Base-by-base conservation (phyloP, 805 yeast genomes). In the Yarrowia yakushimensis region DNA sequence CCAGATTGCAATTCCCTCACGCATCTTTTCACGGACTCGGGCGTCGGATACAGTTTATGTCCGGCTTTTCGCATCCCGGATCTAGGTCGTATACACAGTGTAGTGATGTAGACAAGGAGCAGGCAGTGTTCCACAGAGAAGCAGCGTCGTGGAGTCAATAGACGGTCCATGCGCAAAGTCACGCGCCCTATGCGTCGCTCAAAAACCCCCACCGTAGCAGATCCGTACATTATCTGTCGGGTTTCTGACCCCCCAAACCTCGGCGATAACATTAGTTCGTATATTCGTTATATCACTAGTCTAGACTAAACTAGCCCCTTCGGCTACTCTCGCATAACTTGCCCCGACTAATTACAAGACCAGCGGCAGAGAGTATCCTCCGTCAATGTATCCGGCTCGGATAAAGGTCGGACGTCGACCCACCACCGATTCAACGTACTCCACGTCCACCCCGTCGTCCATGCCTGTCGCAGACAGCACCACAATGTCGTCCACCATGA, bases 341-440 rank as follows among this genome's bases (percentile, higher is more conserved):
- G 37, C 55, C 55, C 39, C 55, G 55, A 31, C 57, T 50, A 55
- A 28, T 23, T 30, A 27, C 52, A 45, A 45, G 36, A 55, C 28
- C 48, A 55, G 39, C 37, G 61, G 61, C 20, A 55, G 27, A n/a
- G 61, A 55, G 28, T 28, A 55, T 7, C 61, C 61, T 18, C 48
- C 46, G 11, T 55, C 48, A 6, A 39, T 39, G 22, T 55, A 55
- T 1, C 61, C 61, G 11, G 48, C 46, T 3, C 61, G 46, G 36
- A 55, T n/a, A 18, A 39, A 55, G 11, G 36, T 55, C 28, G 61
- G 61, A 4, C 39, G 37, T 7, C 61, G 36, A 5, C 48, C 48
- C 20, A 55, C 48, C 17, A 55, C 30, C 17, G 28, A 9, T 10
- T 28, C 37, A 2, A 55, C 20, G 48, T 55, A 39, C 12, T 27